A percentile compares a stretch with the other conserved stretches of the same genome.
Evolutionary conservation across 2,329 filamentous ascomycete genomes (phyloP).

Genomic region (Trichoderma koningiopsis): DNA sequence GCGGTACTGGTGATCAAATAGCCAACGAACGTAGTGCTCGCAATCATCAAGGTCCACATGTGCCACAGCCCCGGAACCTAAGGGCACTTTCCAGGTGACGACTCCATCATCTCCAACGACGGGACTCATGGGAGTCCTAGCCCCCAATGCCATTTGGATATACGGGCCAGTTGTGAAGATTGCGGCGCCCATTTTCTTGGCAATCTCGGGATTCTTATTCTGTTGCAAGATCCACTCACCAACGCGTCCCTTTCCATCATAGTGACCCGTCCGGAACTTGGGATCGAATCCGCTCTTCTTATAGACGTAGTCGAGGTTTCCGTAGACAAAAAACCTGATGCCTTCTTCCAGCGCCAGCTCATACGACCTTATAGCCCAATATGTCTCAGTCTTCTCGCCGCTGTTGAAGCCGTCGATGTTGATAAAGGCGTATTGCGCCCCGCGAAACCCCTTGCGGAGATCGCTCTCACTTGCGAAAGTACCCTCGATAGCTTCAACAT

Average conservation of each 20-base stretch:
- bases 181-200: constrained; percentile 38
- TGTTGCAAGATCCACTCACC: constrained; percentile 49
- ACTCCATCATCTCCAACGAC: constrained; percentile 42
- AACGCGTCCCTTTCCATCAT: constrained; percentile 50
- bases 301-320: constrained; percentile 52
- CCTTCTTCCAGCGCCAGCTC: constrained; percentile 47
- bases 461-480: constrained; percentile 49
- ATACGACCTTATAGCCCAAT: constrained; percentile 49
- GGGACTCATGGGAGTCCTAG: constrained; percentile 44
- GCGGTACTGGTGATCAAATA: constrained; percentile 49
- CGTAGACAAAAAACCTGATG: constrained; percentile 49
- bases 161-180: constrained; percentile 50
- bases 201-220: constrained; percentile 33
- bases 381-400: constrained; percentile 55
- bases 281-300: constrained; percentile 52
- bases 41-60: constrained; percentile 51
- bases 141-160: constrained; percentile 47
- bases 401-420: constrained; percentile 58
- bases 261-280: constrained; percentile 50
- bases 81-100: constrained; percentile 46
- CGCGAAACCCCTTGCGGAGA: constrained; percentile 48
- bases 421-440: constrained; percentile 53
- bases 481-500: constrained; percentile 52
- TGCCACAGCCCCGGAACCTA: constrained; percentile 44
- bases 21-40: constrained; percentile 49